These are phyloP conservation scores for Kuraishia molischiana DNA, from an alignment of 805 yeast species.

Conservation along the genomic window DNA sequence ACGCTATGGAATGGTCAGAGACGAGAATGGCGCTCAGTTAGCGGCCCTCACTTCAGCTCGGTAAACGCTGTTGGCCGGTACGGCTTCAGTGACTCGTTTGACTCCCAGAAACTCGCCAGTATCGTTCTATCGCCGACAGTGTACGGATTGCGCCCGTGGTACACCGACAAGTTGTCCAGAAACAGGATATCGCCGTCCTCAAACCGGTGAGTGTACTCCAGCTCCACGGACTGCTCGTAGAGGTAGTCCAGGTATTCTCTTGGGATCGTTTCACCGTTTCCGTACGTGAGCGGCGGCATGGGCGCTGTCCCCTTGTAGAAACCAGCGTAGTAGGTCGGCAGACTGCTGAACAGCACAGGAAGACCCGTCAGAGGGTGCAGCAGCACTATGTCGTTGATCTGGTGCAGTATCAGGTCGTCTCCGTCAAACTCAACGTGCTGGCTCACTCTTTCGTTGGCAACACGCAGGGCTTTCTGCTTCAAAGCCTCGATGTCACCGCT, in stretches of 20 bases:
- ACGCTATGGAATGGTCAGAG: too few relatives aligned
- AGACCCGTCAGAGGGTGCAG: conserved; percentile 2
- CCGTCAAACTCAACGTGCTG: conserved; percentile 6
- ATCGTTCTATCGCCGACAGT: conserved; percentile 11
- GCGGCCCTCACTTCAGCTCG: too few relatives aligned
- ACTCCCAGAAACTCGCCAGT: conserved; percentile 16
- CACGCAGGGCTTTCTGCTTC: conserved; percentile 5
- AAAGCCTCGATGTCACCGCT: conserved; percentile 2
- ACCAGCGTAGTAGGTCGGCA: conserved; percentile 13
- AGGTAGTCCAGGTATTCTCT: conserved; percentile 12
- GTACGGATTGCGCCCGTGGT: conserved; percentile 16
- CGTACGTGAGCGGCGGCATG: conserved; percentile 9
- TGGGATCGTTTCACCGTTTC: conserved; percentile 13
- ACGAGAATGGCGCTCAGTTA: too few relatives aligned
- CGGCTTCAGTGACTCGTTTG: conserved; percentile 1
- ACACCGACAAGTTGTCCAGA: conserved; percentile 13
- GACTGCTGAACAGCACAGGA: conserved; percentile 13
- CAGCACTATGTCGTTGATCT: conserved; percentile 4
- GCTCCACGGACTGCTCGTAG: conserved; percentile 11
- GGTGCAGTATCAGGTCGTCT: conserved; percentile 7
- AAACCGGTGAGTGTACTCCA: conserved; percentile 12
- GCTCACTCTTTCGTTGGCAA: conserved; percentile 6
- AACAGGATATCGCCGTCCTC: conserved; percentile 13
- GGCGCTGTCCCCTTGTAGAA: conserved; percentile 2
- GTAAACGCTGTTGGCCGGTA: conserved; percentile 1